These are phyloP conservation scores for Debaryomycetaceae sp. DNA, from an alignment of 1,139 yeast species.

Conservation along the genomic window DNA sequence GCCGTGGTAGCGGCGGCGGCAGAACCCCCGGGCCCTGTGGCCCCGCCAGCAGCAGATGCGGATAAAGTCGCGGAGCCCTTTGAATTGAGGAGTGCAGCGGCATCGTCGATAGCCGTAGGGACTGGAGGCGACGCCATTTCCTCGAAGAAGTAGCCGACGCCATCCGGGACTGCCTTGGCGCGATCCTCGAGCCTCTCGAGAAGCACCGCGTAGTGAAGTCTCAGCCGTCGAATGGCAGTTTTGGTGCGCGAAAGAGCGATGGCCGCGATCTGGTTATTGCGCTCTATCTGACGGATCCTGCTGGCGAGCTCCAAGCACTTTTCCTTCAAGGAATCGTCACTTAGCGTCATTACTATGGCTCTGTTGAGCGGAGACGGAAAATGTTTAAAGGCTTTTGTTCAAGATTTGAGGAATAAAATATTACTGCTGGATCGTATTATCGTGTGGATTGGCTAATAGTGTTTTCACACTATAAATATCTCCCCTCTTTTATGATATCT, in stretches of 20 bases:
- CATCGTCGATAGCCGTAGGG: constrained; percentile 25
- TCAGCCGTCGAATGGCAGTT: constrained; percentile 62
- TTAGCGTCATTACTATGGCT: too few relatives aligned
- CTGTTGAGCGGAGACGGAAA: too few relatives aligned
- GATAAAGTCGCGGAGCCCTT: too few relatives aligned
- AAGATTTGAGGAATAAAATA: too few relatives aligned
- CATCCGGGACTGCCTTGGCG: constrained; percentile 25
- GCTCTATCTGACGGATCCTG: constrained; percentile 67
- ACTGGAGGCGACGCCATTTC: constrained; percentile 35
- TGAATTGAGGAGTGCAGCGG: constrained; percentile 12
- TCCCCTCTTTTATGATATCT: too few relatives aligned
- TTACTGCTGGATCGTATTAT: too few relatives aligned
- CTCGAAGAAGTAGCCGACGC: constrained; percentile 17
- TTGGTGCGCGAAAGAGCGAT: constrained; percentile 74
- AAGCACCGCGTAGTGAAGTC: constrained; percentile 73
- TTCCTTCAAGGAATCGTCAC: too few relatives aligned
- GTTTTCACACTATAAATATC: too few relatives aligned
- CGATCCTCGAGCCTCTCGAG: constrained; percentile 69
- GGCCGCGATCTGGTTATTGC: constrained; percentile 67
- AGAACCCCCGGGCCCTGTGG: constrained; percentile 1
- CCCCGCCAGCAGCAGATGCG: constrained; percentile 13
- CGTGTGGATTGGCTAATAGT: too few relatives aligned
- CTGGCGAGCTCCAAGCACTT: constrained; percentile 65
- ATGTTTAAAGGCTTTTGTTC: too few relatives aligned
- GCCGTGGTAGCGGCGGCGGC: too few relatives aligned